Conservation (phyloP, 1,139 yeast genomes). For the Blastobotrys aristatus region DNA sequence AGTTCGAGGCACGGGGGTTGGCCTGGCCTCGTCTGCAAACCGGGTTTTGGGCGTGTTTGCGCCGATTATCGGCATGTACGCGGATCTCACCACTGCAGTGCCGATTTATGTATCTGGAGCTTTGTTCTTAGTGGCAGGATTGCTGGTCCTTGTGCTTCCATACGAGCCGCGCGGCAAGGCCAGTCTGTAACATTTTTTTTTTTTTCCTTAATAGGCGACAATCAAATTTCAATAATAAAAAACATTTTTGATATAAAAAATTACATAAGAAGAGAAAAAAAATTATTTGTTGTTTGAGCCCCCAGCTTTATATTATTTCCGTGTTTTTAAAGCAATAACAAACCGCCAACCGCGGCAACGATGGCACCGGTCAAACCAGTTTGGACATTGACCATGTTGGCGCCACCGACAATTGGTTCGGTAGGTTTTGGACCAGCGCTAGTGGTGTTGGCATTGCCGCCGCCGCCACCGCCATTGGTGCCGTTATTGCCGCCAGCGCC, state of each 20-base stretch:
- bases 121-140: conserved; percentile 42
- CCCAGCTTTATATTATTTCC: too few relatives aligned
- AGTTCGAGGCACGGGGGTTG: conserved; percentile 53
- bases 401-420: background rate
- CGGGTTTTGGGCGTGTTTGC: conserved; percentile 47
- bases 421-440: background rate
- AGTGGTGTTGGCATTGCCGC: background rate
- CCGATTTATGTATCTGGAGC: conserved; percentile 62
- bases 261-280: background rate
- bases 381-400: background rate
- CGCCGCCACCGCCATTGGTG: background rate
- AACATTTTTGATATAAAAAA: background rate
- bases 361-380: conserved; percentile 8
- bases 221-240: background rate
- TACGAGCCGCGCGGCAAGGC: conserved; percentile 36
- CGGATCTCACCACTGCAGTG: conserved; percentile 40
- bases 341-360: conserved; percentile 10
- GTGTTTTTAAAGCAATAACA: conserved; percentile 4
- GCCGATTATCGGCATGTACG: conserved; percentile 49
- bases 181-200: conserved; percentile 11
- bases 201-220: background rate
- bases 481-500: background rate
- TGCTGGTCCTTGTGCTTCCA: conserved; percentile 42
- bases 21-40: conserved; percentile 44
- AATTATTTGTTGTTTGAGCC: background rate